phyloP scores from a whole-genome alignment of 192 early-diverging fungal species.

The Podila minutissima region DNA sequence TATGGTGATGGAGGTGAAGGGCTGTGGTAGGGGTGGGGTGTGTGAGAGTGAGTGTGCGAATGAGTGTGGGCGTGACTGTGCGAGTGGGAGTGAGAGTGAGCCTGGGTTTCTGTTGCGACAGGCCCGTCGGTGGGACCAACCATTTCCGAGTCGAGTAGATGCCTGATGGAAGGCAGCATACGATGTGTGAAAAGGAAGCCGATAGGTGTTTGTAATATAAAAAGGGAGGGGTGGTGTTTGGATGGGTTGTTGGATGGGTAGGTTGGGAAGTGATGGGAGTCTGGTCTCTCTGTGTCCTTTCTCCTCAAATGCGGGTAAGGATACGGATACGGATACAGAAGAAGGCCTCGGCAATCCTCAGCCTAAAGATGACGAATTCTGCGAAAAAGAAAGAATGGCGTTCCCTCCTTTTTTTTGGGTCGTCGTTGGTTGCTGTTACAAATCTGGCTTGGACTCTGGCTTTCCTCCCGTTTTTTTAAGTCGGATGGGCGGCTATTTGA shows the following conservation, averaged over 20 bases:
- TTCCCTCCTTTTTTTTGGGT: too few relatives aligned
- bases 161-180: constrained; percentile 48
- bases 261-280: too few relatives aligned
- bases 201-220: neutral
- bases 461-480: too few relatives aligned
- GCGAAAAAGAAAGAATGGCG: too few relatives aligned
- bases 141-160: constrained; percentile 25
- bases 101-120: neutral
- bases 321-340: neutral
- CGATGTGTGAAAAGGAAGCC: neutral
- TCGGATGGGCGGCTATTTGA: too few relatives aligned
- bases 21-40: neutral
- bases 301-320: too few relatives aligned
- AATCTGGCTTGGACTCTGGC: too few relatives aligned
- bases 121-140: neutral
- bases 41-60: neutral
- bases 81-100: neutral
- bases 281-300: too few relatives aligned
- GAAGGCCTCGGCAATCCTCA: too few relatives aligned
- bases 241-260: too few relatives aligned
- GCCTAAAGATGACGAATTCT: too few relatives aligned
- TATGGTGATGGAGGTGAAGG: neutral
- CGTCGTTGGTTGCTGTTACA: too few relatives aligned
- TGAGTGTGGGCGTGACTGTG: neutral
- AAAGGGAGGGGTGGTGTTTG: neutral